Evolutionary conservation across 2,329 filamentous ascomycete species (phyloP).

Genomic region (Trichoderma harzianum): DNA sequence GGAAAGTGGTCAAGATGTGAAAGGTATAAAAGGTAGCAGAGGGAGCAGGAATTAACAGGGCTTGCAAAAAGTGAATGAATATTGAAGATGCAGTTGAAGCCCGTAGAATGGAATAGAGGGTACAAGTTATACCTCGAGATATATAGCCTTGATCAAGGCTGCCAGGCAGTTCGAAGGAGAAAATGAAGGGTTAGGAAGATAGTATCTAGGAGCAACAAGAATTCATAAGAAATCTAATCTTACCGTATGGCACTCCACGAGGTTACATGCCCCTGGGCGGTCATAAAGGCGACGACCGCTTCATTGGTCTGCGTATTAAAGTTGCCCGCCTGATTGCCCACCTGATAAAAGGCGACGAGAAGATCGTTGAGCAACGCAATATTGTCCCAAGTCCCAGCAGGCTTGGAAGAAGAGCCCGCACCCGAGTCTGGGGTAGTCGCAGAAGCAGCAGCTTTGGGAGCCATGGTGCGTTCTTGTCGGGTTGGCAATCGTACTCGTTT

Average conservation of each 20-base stretch:
- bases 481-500: neutral
- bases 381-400: slow-evolving; percentile 30
- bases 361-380: slow-evolving; percentile 34
- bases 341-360: slow-evolving; percentile 32
- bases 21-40: neutral
- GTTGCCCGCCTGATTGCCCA: slow-evolving; percentile 25
- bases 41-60: neutral
- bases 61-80: neutral
- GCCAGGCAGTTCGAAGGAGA: neutral
- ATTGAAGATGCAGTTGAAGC: neutral
- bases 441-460: slow-evolving; percentile 4
- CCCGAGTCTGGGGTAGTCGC: neutral
- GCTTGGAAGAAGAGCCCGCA: neutral
- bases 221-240: slow-evolving; percentile 19
- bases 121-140: neutral
- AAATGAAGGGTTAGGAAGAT: no score
- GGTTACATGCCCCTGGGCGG: slow-evolving; percentile 32
- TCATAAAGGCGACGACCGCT: slow-evolving; percentile 33
- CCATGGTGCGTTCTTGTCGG: neutral
- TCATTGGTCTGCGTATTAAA: slow-evolving; percentile 31
- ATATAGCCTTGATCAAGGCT: neutral
- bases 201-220: neutral
- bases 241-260: slow-evolving; percentile 47
- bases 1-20: neutral
- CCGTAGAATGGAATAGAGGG: neutral